These are phyloP conservation scores for Pythium biforme DNA, from an alignment of 352 stramenopile genomes.

Conservation along the genomic window DNA sequence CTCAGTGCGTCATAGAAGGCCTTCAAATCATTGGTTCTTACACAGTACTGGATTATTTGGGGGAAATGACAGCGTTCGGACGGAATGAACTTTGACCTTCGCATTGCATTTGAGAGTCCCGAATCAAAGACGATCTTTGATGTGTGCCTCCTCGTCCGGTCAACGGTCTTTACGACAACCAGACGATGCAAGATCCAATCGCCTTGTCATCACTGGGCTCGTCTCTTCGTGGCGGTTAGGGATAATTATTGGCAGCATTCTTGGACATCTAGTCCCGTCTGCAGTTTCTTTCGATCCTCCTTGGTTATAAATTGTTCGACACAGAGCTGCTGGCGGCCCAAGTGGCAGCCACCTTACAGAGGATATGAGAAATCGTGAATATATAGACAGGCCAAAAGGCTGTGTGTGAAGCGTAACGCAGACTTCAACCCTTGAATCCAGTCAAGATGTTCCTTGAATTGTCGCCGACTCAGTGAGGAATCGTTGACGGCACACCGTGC, in stretches of 20 bases:
- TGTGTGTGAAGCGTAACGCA: slow-evolving; percentile 12
- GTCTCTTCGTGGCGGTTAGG: slow-evolving; percentile 24
- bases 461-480: not conserved
- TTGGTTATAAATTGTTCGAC: not conserved
- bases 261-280: not conserved
- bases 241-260: not conserved
- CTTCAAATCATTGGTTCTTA: no score
- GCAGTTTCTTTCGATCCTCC: slow-evolving; percentile 18
- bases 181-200: not conserved
- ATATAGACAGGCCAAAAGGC: slow-evolving; percentile 27
- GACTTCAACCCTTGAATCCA: slow-evolving; percentile 16
- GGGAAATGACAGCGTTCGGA: not conserved
- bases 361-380: not conserved
- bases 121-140: not conserved
- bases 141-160: not conserved
- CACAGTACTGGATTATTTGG: no score
- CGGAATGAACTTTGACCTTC: no score
- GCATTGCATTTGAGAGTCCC: not conserved
- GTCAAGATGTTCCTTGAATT: slow-evolving; percentile 25
- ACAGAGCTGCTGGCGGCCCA: no score
- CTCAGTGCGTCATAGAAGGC: no score
- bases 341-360: not conserved
- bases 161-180: not conserved
- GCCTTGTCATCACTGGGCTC: slow-evolving; percentile 16
- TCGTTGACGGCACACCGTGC: slow-evolving; percentile 11